Base-by-base conservation (phyloP, 179 eudicot genomes). In the Drosera spatulata region DNA sequence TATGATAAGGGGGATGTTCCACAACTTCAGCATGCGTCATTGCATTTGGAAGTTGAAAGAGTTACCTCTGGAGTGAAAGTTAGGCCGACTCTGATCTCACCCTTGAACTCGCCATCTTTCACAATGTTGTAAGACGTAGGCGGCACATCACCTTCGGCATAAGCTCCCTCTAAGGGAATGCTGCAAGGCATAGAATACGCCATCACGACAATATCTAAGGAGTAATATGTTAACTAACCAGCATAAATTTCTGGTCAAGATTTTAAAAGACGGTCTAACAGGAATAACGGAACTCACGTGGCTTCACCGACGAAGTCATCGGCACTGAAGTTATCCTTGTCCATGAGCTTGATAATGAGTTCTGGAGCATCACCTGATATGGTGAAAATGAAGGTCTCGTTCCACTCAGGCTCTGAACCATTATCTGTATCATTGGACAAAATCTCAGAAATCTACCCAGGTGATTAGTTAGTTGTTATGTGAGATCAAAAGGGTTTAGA, bases 261-360 rank as follows among this genome's bases (percentile, higher is more conserved):
- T 22, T 0, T 22, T 22, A 22, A 22, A 22, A 22, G 33, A 22
- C 33, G 33, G 33, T 22, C 1, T 22, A 22, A 22, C 33, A 22
- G 33, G 33, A 22, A 22, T 22, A 22, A 22, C 33, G 55, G 13
- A 51, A 74, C 88, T 78, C 54, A 86, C 97, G 58, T 78, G 9
- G 87, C 87, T 67, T 81, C 84, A 12, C 95, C 97, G 60, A 90
- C 77, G 38, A 75, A 74, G 71, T 87, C 97, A 81, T 90, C 97
- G 0, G 69, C 64, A 14, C 55, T 69, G 55, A 79, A 50, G 60
- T 50, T 73, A 63, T 90, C 97, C 44, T 76, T 82, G 68, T 90
- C 97, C 81, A 80, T 75, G 39, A 90, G 47, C 33, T 22, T 22
- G 33, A 22, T 22, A 22, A 22, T 22, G 33, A 22, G 33, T 22